phyloP scores from a whole-genome alignment of 495 filamentous ascomycete species.

The Tuber microsphaerosporum region DNA sequence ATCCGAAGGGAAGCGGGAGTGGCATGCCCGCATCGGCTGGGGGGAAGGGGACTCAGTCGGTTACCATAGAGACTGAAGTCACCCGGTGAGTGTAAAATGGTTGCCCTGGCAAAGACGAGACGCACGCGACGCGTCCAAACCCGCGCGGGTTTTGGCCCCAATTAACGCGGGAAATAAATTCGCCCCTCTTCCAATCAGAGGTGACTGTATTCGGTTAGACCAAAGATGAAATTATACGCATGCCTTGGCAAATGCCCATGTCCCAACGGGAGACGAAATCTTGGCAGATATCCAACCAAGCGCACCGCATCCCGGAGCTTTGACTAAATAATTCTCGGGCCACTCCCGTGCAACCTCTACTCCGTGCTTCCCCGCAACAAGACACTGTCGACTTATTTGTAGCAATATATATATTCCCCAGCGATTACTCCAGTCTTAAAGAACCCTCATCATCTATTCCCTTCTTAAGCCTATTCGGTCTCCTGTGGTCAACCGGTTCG shows the following conservation, averaged over 20 bases:
- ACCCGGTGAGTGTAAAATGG: not conserved
- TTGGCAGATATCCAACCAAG: not conserved
- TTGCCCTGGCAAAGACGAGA: conserved; percentile 15
- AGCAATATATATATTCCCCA: not conserved
- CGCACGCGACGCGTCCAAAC: conserved; percentile 12
- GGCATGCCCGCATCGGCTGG: not conserved
- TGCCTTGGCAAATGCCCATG: not conserved
- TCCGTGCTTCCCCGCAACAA: not conserved
- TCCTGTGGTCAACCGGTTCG: not conserved
- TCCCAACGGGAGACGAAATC: not conserved
- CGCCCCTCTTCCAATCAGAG: not conserved
- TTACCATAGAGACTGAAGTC: not conserved
- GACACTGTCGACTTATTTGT: not conserved
- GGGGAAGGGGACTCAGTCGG: not conserved
- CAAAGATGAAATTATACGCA: not conserved
- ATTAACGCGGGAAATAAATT: not conserved
- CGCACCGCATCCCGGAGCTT: not conserved
- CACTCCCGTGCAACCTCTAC: not conserved
- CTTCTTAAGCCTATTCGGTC: not conserved
- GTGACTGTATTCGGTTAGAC: not conserved
- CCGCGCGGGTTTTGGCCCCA: not conserved
- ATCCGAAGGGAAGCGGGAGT: not conserved
- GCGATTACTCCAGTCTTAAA: not conserved
- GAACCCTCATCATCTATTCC: not conserved
- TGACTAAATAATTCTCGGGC: not conserved